Evolutionary conservation across 2,329 filamentous ascomycete species (phyloP), one percentile per base, ranked within the genome.

Genomic region (Beauveria brongniartii): DNA sequence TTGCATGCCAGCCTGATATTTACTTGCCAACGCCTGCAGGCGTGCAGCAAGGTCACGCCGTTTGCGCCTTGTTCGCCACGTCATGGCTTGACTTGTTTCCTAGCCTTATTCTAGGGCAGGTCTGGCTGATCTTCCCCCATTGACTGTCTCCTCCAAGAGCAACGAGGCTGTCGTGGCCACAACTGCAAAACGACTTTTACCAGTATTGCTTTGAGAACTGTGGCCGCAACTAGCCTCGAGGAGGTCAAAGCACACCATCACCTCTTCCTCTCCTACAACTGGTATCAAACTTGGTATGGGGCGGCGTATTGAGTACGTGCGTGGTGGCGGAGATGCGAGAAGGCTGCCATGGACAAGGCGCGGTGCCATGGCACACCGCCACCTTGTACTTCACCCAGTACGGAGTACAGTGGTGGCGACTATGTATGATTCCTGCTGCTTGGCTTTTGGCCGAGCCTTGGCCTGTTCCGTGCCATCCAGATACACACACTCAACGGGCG

Each of bases 201-300:
- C 28, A 30, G 9, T 30, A 12, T 48, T 52, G 12, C 22, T 59
- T 52, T 58, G 34, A 59, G 47, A 9, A 52, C 41, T 52, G 26
- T 51, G 37, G n/a, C 43, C 34, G 26, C 16, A 48, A 16, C 44
- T 59, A 59, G 47, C 34, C 47, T 58, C 47, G n/a, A 52, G 37
- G 34, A 34, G 55, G 55, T 58, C 55, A 43, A 58, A 59, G 56
- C 56, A 59, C 56, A 59, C 26, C 20, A 56, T 47, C 28, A 9
- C 20, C 26, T 51, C 28, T 41, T n/a, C 37, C 20, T 51, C 24
- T n/a, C 5, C 9, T 34, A 30, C 22, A 7, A 7, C 12, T 54
- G 20, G 37, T 22, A 52, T 52, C 51, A 30, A 24, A 43, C 22
- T 20, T 8, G 7, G 12, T 44, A 46, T 47, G 43, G 54, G 37